Evolutionary conservation across 208 protist genomes (phyloP), one percentile per base, ranked within the genome.

Genomic region (Crithidia bombi): DNA sequence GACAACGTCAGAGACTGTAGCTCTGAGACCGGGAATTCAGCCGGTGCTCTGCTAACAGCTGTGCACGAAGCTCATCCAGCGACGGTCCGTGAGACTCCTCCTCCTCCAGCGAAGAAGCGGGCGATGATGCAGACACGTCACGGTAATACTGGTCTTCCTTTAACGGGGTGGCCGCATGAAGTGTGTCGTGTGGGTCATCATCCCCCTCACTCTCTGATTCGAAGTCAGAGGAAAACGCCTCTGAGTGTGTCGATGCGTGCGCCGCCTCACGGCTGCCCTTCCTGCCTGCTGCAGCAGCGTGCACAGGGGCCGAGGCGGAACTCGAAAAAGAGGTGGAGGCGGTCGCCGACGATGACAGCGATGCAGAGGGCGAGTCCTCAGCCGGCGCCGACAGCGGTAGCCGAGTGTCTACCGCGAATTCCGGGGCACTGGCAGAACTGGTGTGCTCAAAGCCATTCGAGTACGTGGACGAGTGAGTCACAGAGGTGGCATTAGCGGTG

Each of bases 361-460:
- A 36, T 17, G n/a, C 33, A 25, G 47, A 35, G 6, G 23, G 2
- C 14, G 21, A 38, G 19, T 25, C 11, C 41, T 68, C 59, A 21
- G 35, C 17, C 17, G 38, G 36, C 19, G 51, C 19, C 25, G 28
- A 28, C 54, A 59, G 25, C 26, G 28, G 69, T 5, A 32, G 51
- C 10, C 44, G 61, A 3, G 39, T 56, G n/a, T 43, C 38, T 2
- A 32, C 32, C 5, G 23, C 61, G 3, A 33, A n/a, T 23, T 9
- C 61, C 26, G 47, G 32, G 14, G 19, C 38, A 41, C 59, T 67
- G 2, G 36, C 50, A 4, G 25, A 3, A 28, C 63, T 68, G 12
- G 68, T 33, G 36, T 23, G 68, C 61, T 75, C 52, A 1, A 68
- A 63, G 19, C 61, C 62, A 30, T 67, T 43, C 26, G 59, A 68